phyloP scores from a whole-genome alignment of 192 early-diverging fungal species.

The Coemansia sp. region DNA sequence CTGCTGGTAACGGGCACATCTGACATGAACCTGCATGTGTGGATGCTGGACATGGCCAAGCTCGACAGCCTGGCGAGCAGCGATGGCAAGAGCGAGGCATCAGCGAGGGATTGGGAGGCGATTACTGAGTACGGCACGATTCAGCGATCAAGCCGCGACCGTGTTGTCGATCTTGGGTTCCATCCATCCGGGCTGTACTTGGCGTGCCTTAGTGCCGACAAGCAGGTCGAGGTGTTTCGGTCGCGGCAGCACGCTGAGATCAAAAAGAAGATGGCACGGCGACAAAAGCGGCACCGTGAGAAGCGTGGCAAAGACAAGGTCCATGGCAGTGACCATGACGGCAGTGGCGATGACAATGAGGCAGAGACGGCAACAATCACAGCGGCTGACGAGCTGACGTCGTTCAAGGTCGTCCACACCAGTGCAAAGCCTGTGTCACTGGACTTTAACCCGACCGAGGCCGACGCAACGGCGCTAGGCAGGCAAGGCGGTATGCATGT shows the following conservation, averaged over 20 bases:
- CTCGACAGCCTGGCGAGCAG: constrained; percentile 24
- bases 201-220: constrained; percentile 77
- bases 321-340: constrained; percentile 45
- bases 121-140: constrained; percentile 74
- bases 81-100: constrained; percentile 7
- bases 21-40: constrained; percentile 83
- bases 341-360: constrained; percentile 5
- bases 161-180: constrained; percentile 74
- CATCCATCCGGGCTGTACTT: constrained; percentile 77
- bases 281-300: constrained; percentile 73
- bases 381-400: constrained; percentile 74
- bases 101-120: constrained; percentile 55
- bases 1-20: constrained; percentile 81
- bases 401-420: constrained; percentile 69
- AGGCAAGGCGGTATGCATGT: constrained; percentile 52
- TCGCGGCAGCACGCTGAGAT: constrained; percentile 76
- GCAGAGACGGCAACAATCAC: constrained; percentile 43
- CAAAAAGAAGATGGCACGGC: constrained; percentile 76
- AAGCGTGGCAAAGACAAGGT: constrained; percentile 59
- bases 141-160: constrained; percentile 76
- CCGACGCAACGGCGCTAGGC: constrained; percentile 16
- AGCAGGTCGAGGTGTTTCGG: constrained; percentile 80
- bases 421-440: constrained; percentile 74
- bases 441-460: constrained; percentile 48
- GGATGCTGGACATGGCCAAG: constrained; percentile 67